phyloP scores from a whole-genome alignment of 345 rosid genomes.

The Conringia planisiliqua region DNA sequence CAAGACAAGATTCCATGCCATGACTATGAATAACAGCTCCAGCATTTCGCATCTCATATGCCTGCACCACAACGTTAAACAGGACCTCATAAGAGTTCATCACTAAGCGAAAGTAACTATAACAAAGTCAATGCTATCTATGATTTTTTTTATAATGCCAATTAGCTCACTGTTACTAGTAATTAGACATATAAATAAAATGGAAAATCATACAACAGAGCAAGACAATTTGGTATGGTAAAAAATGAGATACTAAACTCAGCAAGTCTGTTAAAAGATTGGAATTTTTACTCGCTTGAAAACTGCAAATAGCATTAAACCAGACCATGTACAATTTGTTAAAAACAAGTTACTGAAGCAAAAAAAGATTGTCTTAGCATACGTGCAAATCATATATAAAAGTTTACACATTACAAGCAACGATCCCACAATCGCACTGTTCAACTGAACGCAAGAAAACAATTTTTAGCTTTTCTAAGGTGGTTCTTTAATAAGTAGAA shows the following conservation, averaged over 20 bases:
- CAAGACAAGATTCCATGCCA: constrained; percentile 95
- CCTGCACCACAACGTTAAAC: constrained; percentile 41
- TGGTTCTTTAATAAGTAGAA: neutral
- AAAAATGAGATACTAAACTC: neutral
- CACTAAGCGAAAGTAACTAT: neutral
- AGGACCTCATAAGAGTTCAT: neutral
- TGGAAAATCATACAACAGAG: neutral
- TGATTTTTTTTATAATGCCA: neutral
- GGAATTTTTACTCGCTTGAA: neutral
- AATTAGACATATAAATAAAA: neutral
- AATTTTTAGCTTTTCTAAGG: neutral
- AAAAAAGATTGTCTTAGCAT: neutral
- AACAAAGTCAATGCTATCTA: neutral
- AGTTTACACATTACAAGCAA: neutral
- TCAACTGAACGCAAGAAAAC: neutral
- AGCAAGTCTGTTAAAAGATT: neutral
- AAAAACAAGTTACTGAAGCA: neutral
- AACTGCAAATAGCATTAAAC: neutral
- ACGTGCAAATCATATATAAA: neutral
- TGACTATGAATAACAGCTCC: constrained; percentile 99
- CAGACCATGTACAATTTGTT: neutral
- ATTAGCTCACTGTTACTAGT: constrained; percentile 1
- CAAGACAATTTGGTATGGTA: neutral
- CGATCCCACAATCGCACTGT: neutral
- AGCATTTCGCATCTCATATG: constrained; percentile 82